phyloP scores from a whole-genome alignment of 2,329 filamentous ascomycete species.

The Sporothrix phasma region DNA sequence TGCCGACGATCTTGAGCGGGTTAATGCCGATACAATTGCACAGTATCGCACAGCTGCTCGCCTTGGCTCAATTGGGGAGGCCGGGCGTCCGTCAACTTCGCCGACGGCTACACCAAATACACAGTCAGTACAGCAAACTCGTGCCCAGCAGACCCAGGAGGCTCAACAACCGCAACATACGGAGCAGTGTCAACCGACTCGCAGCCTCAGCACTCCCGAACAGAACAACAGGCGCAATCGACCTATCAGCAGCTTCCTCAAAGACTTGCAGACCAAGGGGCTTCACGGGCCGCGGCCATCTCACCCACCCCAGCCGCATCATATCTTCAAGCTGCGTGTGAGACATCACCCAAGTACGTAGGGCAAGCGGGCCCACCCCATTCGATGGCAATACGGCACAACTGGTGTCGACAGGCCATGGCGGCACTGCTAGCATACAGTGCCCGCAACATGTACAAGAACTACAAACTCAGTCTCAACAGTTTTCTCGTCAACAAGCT shows the following conservation, averaged over 20 bases:
- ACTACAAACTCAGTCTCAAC: not conserved
- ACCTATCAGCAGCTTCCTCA: not conserved
- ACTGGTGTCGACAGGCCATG: not conserved
- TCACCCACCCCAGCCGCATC: not conserved
- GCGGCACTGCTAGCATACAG: not conserved
- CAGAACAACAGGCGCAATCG: too few relatives aligned
- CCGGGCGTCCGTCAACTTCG: not conserved
- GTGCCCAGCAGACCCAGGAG: not conserved
- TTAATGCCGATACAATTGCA: constrained; percentile 18
- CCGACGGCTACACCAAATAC: not conserved
- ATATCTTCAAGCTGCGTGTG: not conserved
- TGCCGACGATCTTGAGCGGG: constrained; percentile 13
- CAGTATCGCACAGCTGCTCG: not conserved
- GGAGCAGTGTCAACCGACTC: too few relatives aligned
- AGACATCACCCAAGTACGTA: not conserved
- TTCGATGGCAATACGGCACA: not conserved
- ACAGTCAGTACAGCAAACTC: not conserved
- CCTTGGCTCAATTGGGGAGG: not conserved
- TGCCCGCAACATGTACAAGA: constrained; percentile 2
- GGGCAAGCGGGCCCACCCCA: not conserved
- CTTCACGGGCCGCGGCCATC: not conserved
- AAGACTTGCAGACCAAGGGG: not conserved
- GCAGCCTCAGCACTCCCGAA: not conserved
- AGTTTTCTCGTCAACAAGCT: not conserved
- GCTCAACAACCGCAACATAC: not conserved